These are phyloP conservation scores for Geotrichum australiense DNA, from an alignment of 1,139 yeast species.

Conservation along the genomic window DNA sequence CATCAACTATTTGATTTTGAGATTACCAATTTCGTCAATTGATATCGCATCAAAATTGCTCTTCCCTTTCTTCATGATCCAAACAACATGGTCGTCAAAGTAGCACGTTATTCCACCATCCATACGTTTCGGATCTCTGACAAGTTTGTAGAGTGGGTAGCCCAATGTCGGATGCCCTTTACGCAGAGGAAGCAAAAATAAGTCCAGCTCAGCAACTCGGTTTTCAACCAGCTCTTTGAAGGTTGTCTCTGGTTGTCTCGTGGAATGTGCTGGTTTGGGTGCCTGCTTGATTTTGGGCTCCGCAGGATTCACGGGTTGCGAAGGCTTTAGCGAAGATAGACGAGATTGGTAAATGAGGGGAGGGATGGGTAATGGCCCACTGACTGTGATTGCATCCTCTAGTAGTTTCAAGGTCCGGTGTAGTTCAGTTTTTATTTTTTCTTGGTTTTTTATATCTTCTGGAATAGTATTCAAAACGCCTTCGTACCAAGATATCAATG, in stretches of 20 bases:
- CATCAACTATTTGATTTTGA: too few species aligned
- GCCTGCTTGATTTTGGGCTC: conserved; percentile 8
- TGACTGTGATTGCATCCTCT: conserved; percentile 30
- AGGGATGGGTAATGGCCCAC: conserved; percentile 10
- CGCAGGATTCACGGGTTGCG: not conserved
- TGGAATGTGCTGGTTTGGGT: conserved; percentile 21
- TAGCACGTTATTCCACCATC: conserved; percentile 30
- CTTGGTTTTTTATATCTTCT: conserved; percentile 20
- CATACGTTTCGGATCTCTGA: conserved; percentile 29
- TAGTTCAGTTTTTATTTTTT: conserved; percentile 26
- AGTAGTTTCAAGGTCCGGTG: conserved; percentile 33
- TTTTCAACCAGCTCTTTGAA: conserved; percentile 48
- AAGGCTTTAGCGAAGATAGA: not conserved
- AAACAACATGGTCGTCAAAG: conserved; percentile 44
- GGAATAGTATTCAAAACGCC: conserved; percentile 31
- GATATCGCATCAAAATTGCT: conserved; percentile 1
- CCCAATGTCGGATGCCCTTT: conserved; percentile 33
- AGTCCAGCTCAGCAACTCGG: conserved; percentile 35
- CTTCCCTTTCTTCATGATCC: conserved; percentile 25
- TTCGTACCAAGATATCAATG: conserved; percentile 29
- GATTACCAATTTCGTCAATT: not conserved
- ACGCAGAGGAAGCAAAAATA: conserved; percentile 33
- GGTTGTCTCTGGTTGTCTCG: not conserved
- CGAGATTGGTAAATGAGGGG: conserved; percentile 4
- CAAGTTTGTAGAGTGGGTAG: conserved; percentile 35